Evolutionary conservation across 2,329 filamentous ascomycete genomes (phyloP).

Genomic region (Colletotrichum navitas): DNA sequence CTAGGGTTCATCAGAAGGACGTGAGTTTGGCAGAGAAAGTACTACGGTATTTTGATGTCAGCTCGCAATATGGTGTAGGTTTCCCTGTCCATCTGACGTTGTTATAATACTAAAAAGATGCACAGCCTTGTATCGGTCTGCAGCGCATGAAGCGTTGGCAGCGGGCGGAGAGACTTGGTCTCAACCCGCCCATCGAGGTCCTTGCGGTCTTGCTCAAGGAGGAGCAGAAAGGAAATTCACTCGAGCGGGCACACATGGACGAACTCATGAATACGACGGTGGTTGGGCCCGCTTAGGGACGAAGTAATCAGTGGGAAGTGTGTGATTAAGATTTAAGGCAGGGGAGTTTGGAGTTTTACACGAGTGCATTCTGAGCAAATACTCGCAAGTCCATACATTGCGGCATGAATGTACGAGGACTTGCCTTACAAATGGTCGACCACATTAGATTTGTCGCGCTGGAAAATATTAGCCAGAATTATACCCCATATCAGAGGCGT

Average conservation of each 20-base stretch:
- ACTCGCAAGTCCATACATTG: background rate
- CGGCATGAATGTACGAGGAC: slow-evolving; percentile 2
- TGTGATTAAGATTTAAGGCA: background rate
- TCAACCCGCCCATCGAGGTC: slow-evolving; percentile 92
- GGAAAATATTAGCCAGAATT: background rate
- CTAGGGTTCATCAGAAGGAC: slow-evolving; percentile 81
- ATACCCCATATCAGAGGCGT: slow-evolving; percentile 21
- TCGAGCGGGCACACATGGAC: slow-evolving; percentile 82
- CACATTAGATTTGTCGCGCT: background rate
- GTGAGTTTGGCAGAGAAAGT: slow-evolving; percentile 85
- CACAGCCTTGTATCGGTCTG: slow-evolving; percentile 89
- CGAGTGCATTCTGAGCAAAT: background rate
- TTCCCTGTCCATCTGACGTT: background rate
- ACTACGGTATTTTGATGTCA: slow-evolving; percentile 91
- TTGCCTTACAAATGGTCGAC: slow-evolving; percentile 17
- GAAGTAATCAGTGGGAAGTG: background rate
- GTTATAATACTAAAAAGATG: slow-evolving; percentile 6
- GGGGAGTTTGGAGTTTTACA: slow-evolving; percentile 29
- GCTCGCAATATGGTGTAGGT: slow-evolving; percentile 90
- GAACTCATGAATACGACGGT: slow-evolving; percentile 68
- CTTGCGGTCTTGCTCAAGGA: slow-evolving; percentile 85
- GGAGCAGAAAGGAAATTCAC: slow-evolving; percentile 65
- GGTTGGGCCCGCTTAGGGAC: slow-evolving; percentile 49
- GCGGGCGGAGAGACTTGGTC: slow-evolving; percentile 82
- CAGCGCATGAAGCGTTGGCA: slow-evolving; percentile 87